Evolutionary conservation across 192 early-diverging fungal species (phyloP), one percentile per base, ranked within the genome.

Genomic region (Phycomyces blakesleeanus): DNA sequence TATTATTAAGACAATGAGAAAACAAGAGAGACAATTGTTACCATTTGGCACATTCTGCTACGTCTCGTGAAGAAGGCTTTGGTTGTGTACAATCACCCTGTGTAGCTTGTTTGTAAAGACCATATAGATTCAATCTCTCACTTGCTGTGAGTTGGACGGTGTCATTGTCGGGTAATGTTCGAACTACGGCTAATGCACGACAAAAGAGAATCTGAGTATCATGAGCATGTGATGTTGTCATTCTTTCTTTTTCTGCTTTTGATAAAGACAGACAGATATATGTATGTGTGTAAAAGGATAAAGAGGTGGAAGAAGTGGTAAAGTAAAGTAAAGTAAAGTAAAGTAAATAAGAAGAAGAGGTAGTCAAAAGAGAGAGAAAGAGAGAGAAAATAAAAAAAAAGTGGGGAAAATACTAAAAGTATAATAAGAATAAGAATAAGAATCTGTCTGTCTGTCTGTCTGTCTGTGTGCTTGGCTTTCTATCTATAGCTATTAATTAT

Each of bases 81-180:
- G 64, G 55, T 3, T 34, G 51, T 54, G 55, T 53, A 2, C 60
- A 61, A 14, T 66, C 60, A 9, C 71, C 71, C 25, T 55, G 51
- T 10, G 70, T 61, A 22, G 64, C 64, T 42, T 72, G 70, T 37
- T 66, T 72, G 34, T 66, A 72, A 42, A 72, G 51, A 22, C 70
- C 64, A 34, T 72, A 72, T 1, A 72, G 50, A 26, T 72, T 65
- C n/a, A 72, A 47, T 52, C 66, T 72, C 41, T 72, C 70, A 8
- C 63, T 44, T 26, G 59, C 44, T 34, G 52, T 49, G 21, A 60
- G 67, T 26, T 69, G 67, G 8, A 61, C 14, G 12, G 59, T 51
- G 14, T 34, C 38, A 27, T 61, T 38, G 25, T 61, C 26, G 7
- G 59, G 59, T 27, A 61, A 39, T 0, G 47, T 49, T 38, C 49